A percentile compares a stretch with the other conserved stretches of the same genome.
These are phyloP conservation scores for Didymella pomorum DNA, from an alignment of 2,329 filamentous ascomycete genomes.

Conservation along the genomic window DNA sequence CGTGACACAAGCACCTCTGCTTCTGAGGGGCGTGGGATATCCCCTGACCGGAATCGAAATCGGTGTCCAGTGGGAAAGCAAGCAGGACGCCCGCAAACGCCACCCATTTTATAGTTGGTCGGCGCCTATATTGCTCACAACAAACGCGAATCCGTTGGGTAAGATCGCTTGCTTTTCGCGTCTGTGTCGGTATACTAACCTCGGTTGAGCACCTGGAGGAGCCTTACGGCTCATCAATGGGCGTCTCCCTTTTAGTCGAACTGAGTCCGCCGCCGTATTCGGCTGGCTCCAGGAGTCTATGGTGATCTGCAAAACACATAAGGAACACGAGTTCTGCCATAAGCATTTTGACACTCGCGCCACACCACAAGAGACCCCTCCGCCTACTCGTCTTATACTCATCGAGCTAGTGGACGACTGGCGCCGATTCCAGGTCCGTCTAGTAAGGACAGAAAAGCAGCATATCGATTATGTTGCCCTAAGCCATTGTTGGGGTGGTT, in stretches of 20 bases:
- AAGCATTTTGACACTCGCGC: not conserved
- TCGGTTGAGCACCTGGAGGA: not conserved
- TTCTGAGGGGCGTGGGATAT: not conserved
- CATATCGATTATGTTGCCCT: not conserved
- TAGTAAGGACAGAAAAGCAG: not conserved
- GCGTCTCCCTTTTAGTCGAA: not conserved
- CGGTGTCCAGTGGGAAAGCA: not conserved
- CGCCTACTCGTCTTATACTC: not conserved
- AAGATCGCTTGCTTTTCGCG: not conserved
- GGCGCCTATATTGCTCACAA: not conserved
- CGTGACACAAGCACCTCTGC: not conserved
- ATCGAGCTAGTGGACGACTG: not conserved
- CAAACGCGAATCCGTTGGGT: not conserved
- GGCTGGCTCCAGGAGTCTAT: not conserved
- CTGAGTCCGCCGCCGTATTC: not conserved
- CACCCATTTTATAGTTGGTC: not conserved
- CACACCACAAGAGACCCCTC: not conserved
- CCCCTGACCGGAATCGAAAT: not conserved
- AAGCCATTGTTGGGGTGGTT: not conserved
- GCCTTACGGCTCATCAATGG: not conserved
- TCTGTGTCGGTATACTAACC: not conserved
- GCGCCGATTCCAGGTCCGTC: not conserved
- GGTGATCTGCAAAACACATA: not conserved
- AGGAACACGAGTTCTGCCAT: not conserved
- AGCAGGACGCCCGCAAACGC: not conserved